Percentiles rank a stretch among this genome's conserved stretches.
Evolutionary conservation across 2,329 filamentous ascomycete genomes (phyloP).

Genomic region (Sporothrix variecibatus): DNA sequence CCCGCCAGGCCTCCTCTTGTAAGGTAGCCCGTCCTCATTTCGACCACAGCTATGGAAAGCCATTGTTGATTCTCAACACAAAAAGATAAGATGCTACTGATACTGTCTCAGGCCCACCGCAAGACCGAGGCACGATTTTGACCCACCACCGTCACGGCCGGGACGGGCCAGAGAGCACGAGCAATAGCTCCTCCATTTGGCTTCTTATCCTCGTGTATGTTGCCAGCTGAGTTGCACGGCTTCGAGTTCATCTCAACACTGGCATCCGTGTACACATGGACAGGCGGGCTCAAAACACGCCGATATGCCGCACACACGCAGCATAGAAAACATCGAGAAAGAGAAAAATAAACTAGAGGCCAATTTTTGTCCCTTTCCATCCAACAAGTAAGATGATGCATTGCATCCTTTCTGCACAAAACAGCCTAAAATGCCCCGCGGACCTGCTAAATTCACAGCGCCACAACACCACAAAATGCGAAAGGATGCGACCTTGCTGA

Average conservation of each 20-base stretch:
- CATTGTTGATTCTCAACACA: background rate
- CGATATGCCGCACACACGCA: background rate
- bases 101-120: background rate
- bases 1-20: background rate
- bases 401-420: background rate
- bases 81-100: background rate
- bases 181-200: background rate
- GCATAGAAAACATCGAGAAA: background rate
- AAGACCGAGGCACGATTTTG: background rate
- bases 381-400: background rate
- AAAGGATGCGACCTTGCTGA: background rate
- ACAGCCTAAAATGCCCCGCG: conserved; percentile 6
- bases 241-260: background rate
- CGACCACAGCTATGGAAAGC: background rate
- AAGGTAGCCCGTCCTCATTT: background rate
- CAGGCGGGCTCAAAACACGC: background rate
- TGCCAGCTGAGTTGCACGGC: background rate
- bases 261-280: background rate
- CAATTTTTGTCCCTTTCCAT: background rate
- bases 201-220: background rate
- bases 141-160: background rate
- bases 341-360: background rate
- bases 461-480: background rate
- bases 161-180: background rate
- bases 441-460: background rate